A percentile compares a stretch with the other conserved stretches of the same genome.
Conservation (phyloP, 495 filamentous ascomycete genomes). For the Staphylotrichum tortipilum region DNA sequence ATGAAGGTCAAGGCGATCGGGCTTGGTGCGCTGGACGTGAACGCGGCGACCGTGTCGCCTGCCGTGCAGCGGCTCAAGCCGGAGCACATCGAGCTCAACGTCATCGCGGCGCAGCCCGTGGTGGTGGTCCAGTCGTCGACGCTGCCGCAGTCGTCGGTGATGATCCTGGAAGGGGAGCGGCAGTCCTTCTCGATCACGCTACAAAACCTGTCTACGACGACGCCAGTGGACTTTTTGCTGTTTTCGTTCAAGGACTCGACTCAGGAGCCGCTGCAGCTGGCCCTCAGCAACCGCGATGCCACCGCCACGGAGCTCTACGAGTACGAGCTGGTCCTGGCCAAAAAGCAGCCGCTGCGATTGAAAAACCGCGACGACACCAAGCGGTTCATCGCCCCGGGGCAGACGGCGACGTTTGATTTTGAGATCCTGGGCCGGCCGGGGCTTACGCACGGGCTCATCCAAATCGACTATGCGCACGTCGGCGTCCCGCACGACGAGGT, state of each 20-base stretch:
- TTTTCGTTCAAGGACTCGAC: conserved; percentile 89
- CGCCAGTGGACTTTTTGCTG: conserved; percentile 70
- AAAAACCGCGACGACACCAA: conserved; percentile 43
- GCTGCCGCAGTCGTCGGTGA: conserved; percentile 75
- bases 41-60: conserved; percentile 24
- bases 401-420: conserved; percentile 65
- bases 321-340: conserved; percentile 65
- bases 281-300: conserved; percentile 65
- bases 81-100: conserved; percentile 51
- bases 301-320: conserved; percentile 74
- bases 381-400: conserved; percentile 57
- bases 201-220: conserved; percentile 61
- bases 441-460: conserved; percentile 69
- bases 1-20: conserved; percentile 69
- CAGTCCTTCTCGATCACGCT: conserved; percentile 71
- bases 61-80: conserved; percentile 33
- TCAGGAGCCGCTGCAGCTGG: conserved; percentile 62
- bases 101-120: conserved; percentile 69
- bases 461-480: conserved; percentile 74
- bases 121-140: conserved; percentile 66
- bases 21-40: conserved; percentile 47
- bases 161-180: conserved; percentile 83
- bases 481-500: conserved; percentile 55
- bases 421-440: conserved; percentile 81
- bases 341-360: conserved; percentile 65